Base-by-base conservation (phyloP, 371 early-diverging fungal genomes). In the Phascolomyces articulosus region DNA sequence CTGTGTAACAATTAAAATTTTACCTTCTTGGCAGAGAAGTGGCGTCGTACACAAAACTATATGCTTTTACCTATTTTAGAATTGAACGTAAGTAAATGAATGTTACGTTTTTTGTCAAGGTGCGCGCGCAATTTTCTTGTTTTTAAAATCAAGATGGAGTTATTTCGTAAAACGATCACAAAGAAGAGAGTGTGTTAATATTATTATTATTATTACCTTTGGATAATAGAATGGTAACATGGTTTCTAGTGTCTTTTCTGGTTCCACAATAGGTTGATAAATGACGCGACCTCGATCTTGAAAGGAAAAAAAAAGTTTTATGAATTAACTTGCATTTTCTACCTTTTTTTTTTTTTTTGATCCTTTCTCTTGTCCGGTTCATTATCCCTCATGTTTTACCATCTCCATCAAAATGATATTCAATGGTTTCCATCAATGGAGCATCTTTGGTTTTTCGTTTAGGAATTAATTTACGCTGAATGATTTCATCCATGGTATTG, bases 211-310 rank as follows among this genome's bases (percentile, higher is more conserved):
- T n/a, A 16, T 44, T 60, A 86, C 89, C 66, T 88, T 88, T 47
- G 91, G 93, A 71, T 92, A 92, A 68, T 87, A 92, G 65, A 90
- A 92, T 0, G 93, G 93, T 20, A 92, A 59, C 10, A 47, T 24
- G 11, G 21, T 20, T 28, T 26, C 40, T 23, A 92, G 60, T 28
- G 60, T 24, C 24, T 44, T 20, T 28, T 15, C 51, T 7, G 24
- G 51, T 51, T 11, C 10, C 23, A 13, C 48, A 41, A 51, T 40
- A 8, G 63, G 63, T 20, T 27, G 41, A 47, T 59, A 59, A 28
- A 62, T 55, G 29, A 53, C 63, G 24, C 63, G 63, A 41, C 24
- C 31, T 7, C 29, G 15, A 40, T 55, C 55, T 13, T 62, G n/a
- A n/a, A n/a, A n/a, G n/a, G n/a, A n/a, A n/a, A n/a, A n/a, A n/a